Percentiles rank a stretch among this genome's conserved stretches.
These are phyloP conservation scores for Agrostemma githago DNA, from an alignment of 148 eudicot species.

Conservation along the genomic window DNA sequence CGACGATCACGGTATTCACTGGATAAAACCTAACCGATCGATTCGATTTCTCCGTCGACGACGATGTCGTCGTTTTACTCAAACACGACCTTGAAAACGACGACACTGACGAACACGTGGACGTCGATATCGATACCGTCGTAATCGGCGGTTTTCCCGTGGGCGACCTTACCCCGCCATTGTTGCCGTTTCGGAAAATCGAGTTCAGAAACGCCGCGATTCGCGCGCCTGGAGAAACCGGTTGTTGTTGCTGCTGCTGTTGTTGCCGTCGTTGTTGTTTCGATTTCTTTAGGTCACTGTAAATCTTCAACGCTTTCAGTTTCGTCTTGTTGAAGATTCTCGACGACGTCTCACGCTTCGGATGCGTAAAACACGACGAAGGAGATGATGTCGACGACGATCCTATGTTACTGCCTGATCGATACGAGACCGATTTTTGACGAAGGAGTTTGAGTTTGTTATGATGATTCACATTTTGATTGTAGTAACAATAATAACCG, in stretches of 20 bases:
- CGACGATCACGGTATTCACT: constrained; percentile 28
- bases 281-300: constrained; percentile 58
- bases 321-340: constrained; percentile 43
- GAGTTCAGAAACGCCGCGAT: constrained; percentile 69
- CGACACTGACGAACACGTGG: constrained; percentile 35
- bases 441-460: constrained; percentile 15
- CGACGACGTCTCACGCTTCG: constrained; percentile 36
- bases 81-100: constrained; percentile 54
- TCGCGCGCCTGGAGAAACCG: constrained; percentile 71
- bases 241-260: constrained; percentile 28
- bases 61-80: constrained; percentile 38
- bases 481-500: background rate
- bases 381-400: constrained; percentile 12
- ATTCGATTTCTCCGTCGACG: background rate
- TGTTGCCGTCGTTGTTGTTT: constrained; percentile 14
- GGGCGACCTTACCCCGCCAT: background rate
- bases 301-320: constrained; percentile 66
- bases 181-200: constrained; percentile 38
- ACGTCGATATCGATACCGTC: constrained; percentile 9
- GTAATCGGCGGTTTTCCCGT: background rate
- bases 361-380: constrained; percentile 11
- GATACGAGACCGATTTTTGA: constrained; percentile 25
- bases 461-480: background rate
- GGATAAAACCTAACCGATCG: constrained; percentile 37
- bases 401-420: background rate